Base-by-base conservation (phyloP, 23 red algal genomes). In the Cyanidiococcus yangmingshanensis region DNA sequence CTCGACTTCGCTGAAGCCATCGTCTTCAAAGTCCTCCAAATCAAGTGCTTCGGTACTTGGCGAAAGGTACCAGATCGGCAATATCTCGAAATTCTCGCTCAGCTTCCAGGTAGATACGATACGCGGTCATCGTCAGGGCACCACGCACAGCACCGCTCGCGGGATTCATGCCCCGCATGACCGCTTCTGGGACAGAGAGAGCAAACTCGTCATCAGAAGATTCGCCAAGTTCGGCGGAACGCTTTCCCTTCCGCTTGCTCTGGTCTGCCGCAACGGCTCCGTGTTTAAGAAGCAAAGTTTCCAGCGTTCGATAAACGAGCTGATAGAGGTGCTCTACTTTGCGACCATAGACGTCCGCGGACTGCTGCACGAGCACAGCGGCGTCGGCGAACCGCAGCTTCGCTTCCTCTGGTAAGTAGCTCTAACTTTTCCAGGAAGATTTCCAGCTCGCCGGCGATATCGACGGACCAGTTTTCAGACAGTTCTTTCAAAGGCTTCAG, bases 261-360 rank as follows among this genome's bases (percentile, higher is more conserved):
- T 25, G 63, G 12, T 2, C 7, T 29, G 15, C n/a, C 27, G n/a
- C 63, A 35, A 12, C 16, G 16, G 15, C 63, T 7, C 3, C 63
- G 7, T 2, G 27, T 29, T 32, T 29, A 3, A 29, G 7, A 7
- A 71, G 16, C 12, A 71, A 71, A 54, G 45, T 21, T 32, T 71
- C 63, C 7, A 71, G 63, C 7, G 89, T 79, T 1, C 57, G 77
- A 76, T 76, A 92, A 0, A 92, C 89, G 0, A 92, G 58, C 38
- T 45, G 39, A 76, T 87, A 87, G 38, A 92, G 59, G 45, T 92
- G 83, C 45, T 92, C 83, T 1, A 92, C 89, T 41, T 92, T 92
- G 38, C 84, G 79, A 1, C 82, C 82, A 33, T 92, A 92, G 3
- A 92, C 77, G 0, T 79, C 79, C 33, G 89, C 85, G 1, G 83